Base-by-base conservation (phyloP, 805 yeast species). In the Nadsonia fulvescens region DNA sequence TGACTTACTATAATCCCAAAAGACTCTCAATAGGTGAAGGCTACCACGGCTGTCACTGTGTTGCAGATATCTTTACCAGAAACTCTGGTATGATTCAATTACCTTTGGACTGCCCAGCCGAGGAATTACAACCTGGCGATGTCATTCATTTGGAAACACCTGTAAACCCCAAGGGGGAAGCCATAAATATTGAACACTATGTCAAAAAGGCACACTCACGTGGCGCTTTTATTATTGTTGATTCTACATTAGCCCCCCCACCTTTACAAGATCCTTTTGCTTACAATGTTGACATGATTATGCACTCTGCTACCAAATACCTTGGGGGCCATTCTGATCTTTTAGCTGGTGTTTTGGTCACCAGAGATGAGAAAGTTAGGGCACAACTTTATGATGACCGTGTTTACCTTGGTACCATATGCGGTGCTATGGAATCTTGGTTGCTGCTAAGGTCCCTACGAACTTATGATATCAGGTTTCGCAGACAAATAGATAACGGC, bases 261-360 rank as follows among this genome's bases (percentile, higher is more conserved):
- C 93, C 93, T 10, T 51, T 82, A 31, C 75, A 69, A 39, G 66
- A 79, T 33, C 86, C 92, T 4, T 79, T 81, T 51, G 59, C 60
- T 20, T 73, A 66, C 40, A 93, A 86, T 24, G 93, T 75, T 15
- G 95, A 86, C 47, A 52, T 81, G 37, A 70, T 86, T n/a, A 56
- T 86, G 65, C 94, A 83, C 48, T 79, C 94, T 1, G 93, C 82
- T 1, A 83, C 94, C 1, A 83, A 83, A 46, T 86, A 74, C 51
- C 74, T 81, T 42, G 94, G 93, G 20, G 95, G 96, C n/a, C 94
- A 83, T 50, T 77, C 92, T 5, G 95, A 83, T 47, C 53, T 82
- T 22, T 55, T 83, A 26, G 82, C 93, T 4, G 95, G 96, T 17
- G 56, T 74, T 8, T 50, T 82, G 11, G 67, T 71, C 11, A 70